Percentiles rank a stretch among this genome's conserved stretches.
Conservation (phyloP, 345 rosid genomes). For the Psidium guajava region DNA sequence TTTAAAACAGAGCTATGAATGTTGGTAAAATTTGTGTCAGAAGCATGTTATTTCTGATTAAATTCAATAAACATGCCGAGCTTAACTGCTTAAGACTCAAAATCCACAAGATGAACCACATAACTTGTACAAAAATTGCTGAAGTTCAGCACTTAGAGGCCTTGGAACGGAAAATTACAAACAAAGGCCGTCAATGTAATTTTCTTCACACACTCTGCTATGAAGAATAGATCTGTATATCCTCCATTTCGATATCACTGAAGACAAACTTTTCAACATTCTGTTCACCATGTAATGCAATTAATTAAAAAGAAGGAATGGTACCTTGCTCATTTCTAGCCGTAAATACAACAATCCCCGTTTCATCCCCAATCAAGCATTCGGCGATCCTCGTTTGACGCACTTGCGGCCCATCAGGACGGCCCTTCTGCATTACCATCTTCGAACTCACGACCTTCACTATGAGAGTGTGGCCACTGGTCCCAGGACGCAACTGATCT, state of each 20-base stretch:
- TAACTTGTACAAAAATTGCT: not conserved
- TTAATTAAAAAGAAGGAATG: not conserved
- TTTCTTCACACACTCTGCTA: not conserved
- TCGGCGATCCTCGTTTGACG: constrained; percentile 11
- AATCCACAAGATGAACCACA: not conserved
- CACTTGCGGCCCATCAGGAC: constrained; percentile 6
- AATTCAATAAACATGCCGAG: not conserved
- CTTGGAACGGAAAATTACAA: not conserved
- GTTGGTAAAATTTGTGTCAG: not conserved
- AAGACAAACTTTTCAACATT: not conserved
- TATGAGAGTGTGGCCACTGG: constrained; percentile 10
- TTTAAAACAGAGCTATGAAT: not conserved
- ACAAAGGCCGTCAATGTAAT: not conserved
- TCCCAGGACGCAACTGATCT: constrained; percentile 14
- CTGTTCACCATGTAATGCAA: not conserved
- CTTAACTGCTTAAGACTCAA: not conserved
- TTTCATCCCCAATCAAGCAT: constrained; percentile 13
- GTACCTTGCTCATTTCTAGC: constrained; percentile 14
- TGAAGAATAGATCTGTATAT: not conserved
- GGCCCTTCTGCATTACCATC: constrained; percentile 14
- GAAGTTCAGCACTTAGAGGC: not conserved
- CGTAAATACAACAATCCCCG: constrained; percentile 8
- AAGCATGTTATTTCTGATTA: not conserved
- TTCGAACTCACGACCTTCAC: constrained; percentile 9
- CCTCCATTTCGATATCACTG: not conserved